These are phyloP conservation scores for Saturnispora saitoi DNA, from an alignment of 805 yeast species.

Conservation along the genomic window DNA sequence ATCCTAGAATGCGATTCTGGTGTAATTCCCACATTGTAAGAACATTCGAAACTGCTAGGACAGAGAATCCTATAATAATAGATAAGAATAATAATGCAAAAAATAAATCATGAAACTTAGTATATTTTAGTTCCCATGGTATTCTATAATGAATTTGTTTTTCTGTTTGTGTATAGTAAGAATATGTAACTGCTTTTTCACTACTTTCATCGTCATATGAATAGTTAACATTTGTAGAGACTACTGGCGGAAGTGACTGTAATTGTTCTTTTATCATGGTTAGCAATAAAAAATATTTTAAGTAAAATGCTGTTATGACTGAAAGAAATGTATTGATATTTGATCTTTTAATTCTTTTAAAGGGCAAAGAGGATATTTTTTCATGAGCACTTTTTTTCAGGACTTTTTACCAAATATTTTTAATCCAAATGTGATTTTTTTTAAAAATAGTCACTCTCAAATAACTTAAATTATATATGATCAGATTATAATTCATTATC, in stretches of 20 bases:
- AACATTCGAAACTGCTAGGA: conserved; percentile 49
- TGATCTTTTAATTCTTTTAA: neutral
- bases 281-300: neutral
- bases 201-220: neutral
- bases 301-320: too few relatives aligned
- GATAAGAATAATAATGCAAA: conserved; percentile 43
- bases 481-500: too few relatives aligned
- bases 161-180: neutral
- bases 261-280: neutral
- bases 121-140: conserved; percentile 35
- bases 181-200: neutral
- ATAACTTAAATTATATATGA: too few relatives aligned
- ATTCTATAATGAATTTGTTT: neutral
- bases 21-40: neutral
- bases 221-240: neutral
- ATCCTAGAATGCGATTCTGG: neutral
- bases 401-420: neutral
- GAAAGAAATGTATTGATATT: too few relatives aligned
- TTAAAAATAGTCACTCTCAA: too few relatives aligned
- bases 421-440: neutral
- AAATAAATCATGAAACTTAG: conserved; percentile 63
- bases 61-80: conserved; percentile 54
- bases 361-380: neutral
- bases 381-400: neutral
- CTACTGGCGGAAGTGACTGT: neutral